Conservation (phyloP, 495 filamentous ascomycete genomes). For the Tetracladium setigerum region DNA sequence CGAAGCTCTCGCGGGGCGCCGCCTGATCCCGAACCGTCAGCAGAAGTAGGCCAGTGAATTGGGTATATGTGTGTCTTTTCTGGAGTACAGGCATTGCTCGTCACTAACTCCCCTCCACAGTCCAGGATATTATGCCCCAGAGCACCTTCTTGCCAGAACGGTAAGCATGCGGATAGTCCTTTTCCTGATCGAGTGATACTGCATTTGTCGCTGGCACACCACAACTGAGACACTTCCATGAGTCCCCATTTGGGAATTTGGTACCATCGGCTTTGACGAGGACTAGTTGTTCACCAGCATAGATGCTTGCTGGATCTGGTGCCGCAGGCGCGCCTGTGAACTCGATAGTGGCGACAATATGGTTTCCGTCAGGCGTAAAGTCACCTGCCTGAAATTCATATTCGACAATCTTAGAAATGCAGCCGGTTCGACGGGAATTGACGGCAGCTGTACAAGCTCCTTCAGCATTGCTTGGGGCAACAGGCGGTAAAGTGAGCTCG, state of each 20-base stretch:
- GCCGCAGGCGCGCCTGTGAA: slow-evolving; percentile 16
- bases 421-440: slow-evolving; percentile 16
- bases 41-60: slow-evolving; percentile 15
- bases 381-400: slow-evolving; percentile 17
- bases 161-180: slow-evolving; percentile 23
- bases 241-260: slow-evolving; percentile 18
- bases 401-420: too few relatives aligned
- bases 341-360: slow-evolving; percentile 19
- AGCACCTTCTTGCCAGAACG: slow-evolving; percentile 18
- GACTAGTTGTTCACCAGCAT: slow-evolving; percentile 17
- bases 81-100: slow-evolving; percentile 10
- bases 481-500: slow-evolving; percentile 16
- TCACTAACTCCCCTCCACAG: slow-evolving; percentile 14
- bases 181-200: background rate
- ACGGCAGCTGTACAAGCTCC: slow-evolving; percentile 11
- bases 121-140: slow-evolving; percentile 17
- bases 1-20: slow-evolving; percentile 17
- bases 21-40: slow-evolving; percentile 14
- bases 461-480: background rate
- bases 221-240: slow-evolving; percentile 24
- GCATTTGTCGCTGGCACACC: slow-evolving; percentile 17
- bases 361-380: slow-evolving; percentile 22
- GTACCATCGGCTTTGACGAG: slow-evolving; percentile 20
- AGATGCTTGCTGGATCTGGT: slow-evolving; percentile 15
- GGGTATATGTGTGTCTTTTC: slow-evolving; percentile 15